Evolutionary conservation across 1,284 basidiomycete genomes (phyloP).

Genomic region (Moesziomyces sp.): DNA sequence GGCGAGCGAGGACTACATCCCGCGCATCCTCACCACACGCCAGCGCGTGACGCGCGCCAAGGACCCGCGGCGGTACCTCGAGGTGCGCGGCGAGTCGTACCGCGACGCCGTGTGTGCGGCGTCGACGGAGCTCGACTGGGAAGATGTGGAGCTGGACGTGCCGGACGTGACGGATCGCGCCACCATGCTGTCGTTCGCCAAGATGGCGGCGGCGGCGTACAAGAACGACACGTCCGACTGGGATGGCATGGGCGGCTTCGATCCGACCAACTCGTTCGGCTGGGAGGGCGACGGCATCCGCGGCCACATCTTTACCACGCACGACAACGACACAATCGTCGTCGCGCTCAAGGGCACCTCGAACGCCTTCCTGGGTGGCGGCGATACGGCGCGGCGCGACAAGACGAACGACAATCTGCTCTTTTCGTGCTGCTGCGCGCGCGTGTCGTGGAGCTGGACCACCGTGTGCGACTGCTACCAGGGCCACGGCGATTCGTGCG

Average conservation of each 20-base stretch:
- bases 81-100: conserved; percentile 42
- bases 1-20: conserved; percentile 24
- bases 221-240: conserved; percentile 45
- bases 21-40: conserved; percentile 27
- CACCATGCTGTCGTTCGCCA: conserved; percentile 84
- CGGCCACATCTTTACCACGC: conserved; percentile 77
- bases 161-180: conserved; percentile 80
- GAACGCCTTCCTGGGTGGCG: conserved; percentile 79
- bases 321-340: conserved; percentile 81
- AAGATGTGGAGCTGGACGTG: conserved; percentile 70
- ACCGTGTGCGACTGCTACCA: conserved; percentile 90
- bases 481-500: conserved; percentile 72
- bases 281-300: conserved; percentile 92
- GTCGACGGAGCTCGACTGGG: conserved; percentile 67
- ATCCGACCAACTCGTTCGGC: conserved; percentile 80
- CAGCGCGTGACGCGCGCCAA: conserved; percentile 44
- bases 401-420: conserved; percentile 95
- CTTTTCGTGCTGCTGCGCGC: conserved; percentile 97
- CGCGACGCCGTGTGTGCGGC: conserved; percentile 40
- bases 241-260: conserved; percentile 61
- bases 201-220: conserved; percentile 95
- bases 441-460: conserved; percentile 92
- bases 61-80: conserved; percentile 35
- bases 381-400: conserved; percentile 88
- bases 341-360: conserved; percentile 95